These are phyloP conservation scores for Gardenia jasminoides DNA, from an alignment of 257 asterid genomes.

Conservation along the genomic window DNA sequence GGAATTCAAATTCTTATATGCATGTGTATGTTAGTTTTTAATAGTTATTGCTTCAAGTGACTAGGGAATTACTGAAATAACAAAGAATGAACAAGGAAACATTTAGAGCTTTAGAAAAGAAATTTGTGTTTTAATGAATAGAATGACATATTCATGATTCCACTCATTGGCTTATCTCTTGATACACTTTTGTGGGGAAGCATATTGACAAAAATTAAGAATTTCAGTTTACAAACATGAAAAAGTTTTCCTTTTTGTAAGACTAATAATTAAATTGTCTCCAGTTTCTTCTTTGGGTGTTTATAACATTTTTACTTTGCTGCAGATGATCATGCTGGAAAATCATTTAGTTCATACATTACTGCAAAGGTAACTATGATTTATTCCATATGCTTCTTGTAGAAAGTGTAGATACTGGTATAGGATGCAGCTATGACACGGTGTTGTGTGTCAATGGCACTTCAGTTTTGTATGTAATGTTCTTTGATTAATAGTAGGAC, in stretches of 20 bases:
- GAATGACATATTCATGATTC: too few relatives aligned
- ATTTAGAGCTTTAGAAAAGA: too few relatives aligned
- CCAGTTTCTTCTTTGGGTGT: neutral
- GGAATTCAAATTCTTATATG: too few relatives aligned
- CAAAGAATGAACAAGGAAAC: too few relatives aligned
- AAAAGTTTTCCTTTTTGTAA: neutral
- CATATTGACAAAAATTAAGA: neutral
- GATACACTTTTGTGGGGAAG: neutral
- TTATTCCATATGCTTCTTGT: constrained; percentile 17
- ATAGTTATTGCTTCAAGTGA: too few relatives aligned
- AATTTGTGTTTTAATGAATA: too few relatives aligned
- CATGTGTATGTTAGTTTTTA: too few relatives aligned
- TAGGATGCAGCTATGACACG: neutral
- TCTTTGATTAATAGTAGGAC: neutral
- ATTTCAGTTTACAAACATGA: neutral
- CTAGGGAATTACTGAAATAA: too few relatives aligned
- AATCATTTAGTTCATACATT: constrained; percentile 79
- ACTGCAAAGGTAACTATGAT: constrained; percentile 72
- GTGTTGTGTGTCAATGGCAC: neutral
- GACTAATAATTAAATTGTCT: neutral
- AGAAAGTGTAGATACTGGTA: neutral
- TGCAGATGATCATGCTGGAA: constrained; percentile 92
- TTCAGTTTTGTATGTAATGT: neutral
- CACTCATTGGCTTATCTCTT: neutral
- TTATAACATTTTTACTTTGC: constrained; percentile 8